Conservation (phyloP, 1,284 basidiomycete genomes). For the Irpex sp. region DNA sequence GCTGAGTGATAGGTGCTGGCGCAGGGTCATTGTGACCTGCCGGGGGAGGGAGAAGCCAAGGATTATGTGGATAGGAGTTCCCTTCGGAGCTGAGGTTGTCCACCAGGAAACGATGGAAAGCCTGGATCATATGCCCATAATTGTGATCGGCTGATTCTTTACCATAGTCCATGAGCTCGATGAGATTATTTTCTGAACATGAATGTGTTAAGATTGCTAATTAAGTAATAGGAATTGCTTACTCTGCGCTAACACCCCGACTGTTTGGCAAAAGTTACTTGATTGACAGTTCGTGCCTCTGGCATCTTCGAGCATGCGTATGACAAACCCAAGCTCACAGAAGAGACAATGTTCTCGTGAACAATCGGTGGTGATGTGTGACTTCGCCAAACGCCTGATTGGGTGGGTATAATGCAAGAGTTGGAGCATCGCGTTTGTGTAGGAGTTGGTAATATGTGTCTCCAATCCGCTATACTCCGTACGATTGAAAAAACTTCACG, state of each 20-base stretch:
- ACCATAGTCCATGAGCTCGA: slow-evolving; percentile 89
- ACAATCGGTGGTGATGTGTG: slow-evolving; percentile 87
- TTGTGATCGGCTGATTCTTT: slow-evolving; percentile 65
- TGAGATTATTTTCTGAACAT: slow-evolving; percentile 57
- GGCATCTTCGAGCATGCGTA: slow-evolving; percentile 94
- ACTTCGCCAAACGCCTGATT: slow-evolving; percentile 79
- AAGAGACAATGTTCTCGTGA: slow-evolving; percentile 87
- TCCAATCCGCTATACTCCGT: slow-evolving; percentile 91
- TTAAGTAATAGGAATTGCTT: slow-evolving; percentile 12
- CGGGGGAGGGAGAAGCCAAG: slow-evolving; percentile 36
- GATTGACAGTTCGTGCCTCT: slow-evolving; percentile 93
- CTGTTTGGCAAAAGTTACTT: slow-evolving; percentile 93
- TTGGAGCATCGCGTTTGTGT: slow-evolving; percentile 92
- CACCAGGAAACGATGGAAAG: slow-evolving; percentile 90
- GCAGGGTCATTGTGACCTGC: slow-evolving; percentile 22
- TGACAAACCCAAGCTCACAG: slow-evolving; percentile 94
- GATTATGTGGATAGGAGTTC: slow-evolving; percentile 58
- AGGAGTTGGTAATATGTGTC: slow-evolving; percentile 96
- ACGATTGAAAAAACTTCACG: slow-evolving; percentile 80
- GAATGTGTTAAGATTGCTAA: slow-evolving; percentile 7
- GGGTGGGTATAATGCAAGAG: slow-evolving; percentile 82
- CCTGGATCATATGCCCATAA: slow-evolving; percentile 88
- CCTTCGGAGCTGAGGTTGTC: slow-evolving; percentile 74
- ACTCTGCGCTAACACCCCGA: slow-evolving; percentile 79
- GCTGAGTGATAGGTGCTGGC: slow-evolving; percentile 70